Percentiles rank a stretch among this genome's conserved stretches.
Evolutionary conservation across 345 rosid species (phyloP).

Genomic region (Boechera retrofracta): DNA sequence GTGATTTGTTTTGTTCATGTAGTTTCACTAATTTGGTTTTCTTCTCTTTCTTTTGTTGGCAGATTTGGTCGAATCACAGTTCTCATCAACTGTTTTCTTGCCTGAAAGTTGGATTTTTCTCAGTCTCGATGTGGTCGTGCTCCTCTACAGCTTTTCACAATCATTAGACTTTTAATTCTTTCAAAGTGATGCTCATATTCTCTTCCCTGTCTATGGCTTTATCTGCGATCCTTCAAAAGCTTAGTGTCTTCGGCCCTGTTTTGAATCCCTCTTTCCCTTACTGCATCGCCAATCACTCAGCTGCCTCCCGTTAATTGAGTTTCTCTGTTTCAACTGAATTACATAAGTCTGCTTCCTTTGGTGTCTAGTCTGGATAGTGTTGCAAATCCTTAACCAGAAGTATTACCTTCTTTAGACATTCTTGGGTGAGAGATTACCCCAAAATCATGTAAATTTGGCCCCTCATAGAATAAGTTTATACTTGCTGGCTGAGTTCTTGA

Average conservation of each 20-base stretch:
- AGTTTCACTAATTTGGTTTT: conserved; percentile 22
- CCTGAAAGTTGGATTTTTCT: conserved; percentile 11
- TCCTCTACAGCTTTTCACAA: conserved; percentile 4
- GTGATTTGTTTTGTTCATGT: conserved; percentile 1
- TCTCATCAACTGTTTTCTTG: not conserved
- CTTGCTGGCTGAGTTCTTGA: conserved; percentile 10
- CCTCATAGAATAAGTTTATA: conserved; percentile 17
- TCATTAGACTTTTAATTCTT: conserved; percentile 32
- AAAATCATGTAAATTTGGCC: conserved; percentile 29
- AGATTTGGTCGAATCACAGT: conserved; percentile 9
- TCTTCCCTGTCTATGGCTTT: conserved; percentile 54
- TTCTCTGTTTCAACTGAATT: conserved; percentile 18
- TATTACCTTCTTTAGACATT: conserved; percentile 31
- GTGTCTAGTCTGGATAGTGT: conserved; percentile 19
- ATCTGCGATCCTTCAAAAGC: conserved; percentile 53
- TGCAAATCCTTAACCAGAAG: conserved; percentile 3
- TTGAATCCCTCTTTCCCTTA: conserved; percentile 92
- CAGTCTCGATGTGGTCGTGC: conserved; percentile 38
- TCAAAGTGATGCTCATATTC: conserved; percentile 56
- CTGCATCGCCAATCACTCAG: conserved; percentile 84
- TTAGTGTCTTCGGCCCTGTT: conserved; percentile 88
- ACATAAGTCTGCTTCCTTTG: conserved; percentile 35
- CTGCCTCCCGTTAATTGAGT: conserved; percentile 59
- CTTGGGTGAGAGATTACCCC: conserved; percentile 27
- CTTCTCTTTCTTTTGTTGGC: conserved; percentile 14